Percentiles rank a stretch among this genome's conserved stretches.
Conservation (phyloP, 768 basidiomycete genomes). For the Macrolepiota dolichaula region DNA sequence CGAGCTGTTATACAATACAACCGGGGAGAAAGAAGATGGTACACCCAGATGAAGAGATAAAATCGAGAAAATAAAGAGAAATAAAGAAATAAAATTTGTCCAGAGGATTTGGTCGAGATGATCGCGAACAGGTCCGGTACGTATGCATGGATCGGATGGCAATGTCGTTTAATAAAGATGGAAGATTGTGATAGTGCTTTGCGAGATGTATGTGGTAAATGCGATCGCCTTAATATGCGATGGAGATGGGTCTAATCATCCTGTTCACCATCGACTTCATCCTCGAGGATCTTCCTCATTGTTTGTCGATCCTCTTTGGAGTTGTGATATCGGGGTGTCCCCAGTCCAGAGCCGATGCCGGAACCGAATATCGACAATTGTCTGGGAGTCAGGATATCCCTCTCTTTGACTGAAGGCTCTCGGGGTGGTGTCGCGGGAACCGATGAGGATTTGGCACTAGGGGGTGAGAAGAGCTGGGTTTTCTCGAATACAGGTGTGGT, state of each 20-base stretch:
- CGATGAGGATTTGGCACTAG: conserved; percentile 7
- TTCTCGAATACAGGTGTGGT: conserved; percentile 21
- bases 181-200: background rate
- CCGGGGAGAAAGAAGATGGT: background rate
- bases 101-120: background rate
- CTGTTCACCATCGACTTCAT: conserved; percentile 31
- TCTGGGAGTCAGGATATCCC: conserved; percentile 2
- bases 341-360: conserved; percentile 11
- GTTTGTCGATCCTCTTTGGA: conserved; percentile 22
- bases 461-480: conserved; percentile 19
- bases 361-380: conserved; percentile 2
- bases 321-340: conserved; percentile 20
- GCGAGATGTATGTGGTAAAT: background rate
- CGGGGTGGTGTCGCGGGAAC: background rate
- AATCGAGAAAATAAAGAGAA: conserved; percentile 3
- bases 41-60: background rate
- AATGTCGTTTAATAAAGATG: background rate
- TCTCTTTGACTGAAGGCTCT: background rate
- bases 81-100: background rate
- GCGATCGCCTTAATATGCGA: background rate
- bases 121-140: background rate
- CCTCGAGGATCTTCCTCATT: conserved; percentile 27
- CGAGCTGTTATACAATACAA: conserved; percentile 3
- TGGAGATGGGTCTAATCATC: conserved; percentile 10
- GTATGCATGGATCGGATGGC: background rate